phyloP scores from a whole-genome alignment of 352 stramenopile species.

The Phytophthora niederhauseri region DNA sequence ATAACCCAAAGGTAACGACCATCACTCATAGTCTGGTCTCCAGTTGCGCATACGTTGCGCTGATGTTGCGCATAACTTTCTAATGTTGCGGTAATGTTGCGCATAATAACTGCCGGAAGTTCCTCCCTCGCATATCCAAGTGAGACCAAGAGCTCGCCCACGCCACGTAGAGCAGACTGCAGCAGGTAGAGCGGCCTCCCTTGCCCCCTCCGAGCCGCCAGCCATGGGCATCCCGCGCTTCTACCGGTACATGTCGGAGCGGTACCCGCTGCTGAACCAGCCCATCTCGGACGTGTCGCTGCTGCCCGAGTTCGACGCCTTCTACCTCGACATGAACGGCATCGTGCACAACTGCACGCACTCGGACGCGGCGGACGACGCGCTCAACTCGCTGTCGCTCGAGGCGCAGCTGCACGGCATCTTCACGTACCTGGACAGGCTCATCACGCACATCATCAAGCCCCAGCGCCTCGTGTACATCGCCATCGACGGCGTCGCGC shows the following conservation, averaged over 20 bases:
- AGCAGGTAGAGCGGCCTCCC: not conserved
- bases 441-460: conserved; percentile 97
- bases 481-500: conserved; percentile 98
- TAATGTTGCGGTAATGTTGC: too few relatives aligned
- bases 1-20: not conserved
- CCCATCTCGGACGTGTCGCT: conserved; percentile 96
- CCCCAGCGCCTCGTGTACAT: conserved; percentile 98
- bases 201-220: not conserved
- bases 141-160: not conserved
- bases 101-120: too few relatives aligned
- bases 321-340: conserved; percentile 99
- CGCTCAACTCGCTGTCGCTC: conserved; percentile 92
- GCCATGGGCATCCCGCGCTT: conserved; percentile 94
- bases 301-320: conserved; percentile 98
- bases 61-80: too few relatives aligned
- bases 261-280: conserved; percentile 99
- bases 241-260: conserved; percentile 93
- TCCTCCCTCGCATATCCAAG: not conserved
- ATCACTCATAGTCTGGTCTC: too few relatives aligned
- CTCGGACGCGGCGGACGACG: conserved; percentile 92
- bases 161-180: conserved; percentile 4
- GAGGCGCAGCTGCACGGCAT: conserved; percentile 95
- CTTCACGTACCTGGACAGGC: conserved; percentile 93
- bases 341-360: conserved; percentile 99
- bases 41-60: too few relatives aligned